Conservation (phyloP, 192 early-diverging fungal species). For the Coemansia sp. region DNA sequence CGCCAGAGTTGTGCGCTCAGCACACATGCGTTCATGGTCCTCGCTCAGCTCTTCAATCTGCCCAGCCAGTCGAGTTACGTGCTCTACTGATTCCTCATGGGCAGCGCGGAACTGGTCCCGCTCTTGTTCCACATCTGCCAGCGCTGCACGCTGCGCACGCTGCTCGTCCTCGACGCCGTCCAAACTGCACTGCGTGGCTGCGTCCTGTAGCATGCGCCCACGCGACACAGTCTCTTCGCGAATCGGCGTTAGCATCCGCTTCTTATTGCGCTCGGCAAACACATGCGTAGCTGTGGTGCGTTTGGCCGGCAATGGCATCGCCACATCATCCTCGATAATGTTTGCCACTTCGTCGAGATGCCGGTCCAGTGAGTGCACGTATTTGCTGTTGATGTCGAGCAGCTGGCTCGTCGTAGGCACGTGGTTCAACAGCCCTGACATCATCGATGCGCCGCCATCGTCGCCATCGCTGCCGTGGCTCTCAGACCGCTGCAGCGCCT, state of each 20-base stretch:
- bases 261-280: slow-evolving; percentile 11
- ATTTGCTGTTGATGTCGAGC: slow-evolving; percentile 35
- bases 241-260: slow-evolving; percentile 45
- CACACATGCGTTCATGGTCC: slow-evolving; percentile 42
- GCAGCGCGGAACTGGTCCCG: slow-evolving; percentile 47
- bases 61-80: slow-evolving; percentile 21
- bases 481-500: slow-evolving; percentile 14
- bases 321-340: slow-evolving; percentile 35
- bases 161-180: slow-evolving; percentile 25
- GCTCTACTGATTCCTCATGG: slow-evolving; percentile 42
- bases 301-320: background rate
- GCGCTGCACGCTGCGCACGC: slow-evolving; percentile 16
- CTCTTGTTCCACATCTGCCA: slow-evolving; percentile 43
- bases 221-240: slow-evolving; percentile 24
- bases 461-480: slow-evolving; percentile 24
- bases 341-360: slow-evolving; percentile 40
- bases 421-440: slow-evolving; percentile 36
- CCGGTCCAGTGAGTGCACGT: slow-evolving; percentile 30
- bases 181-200: slow-evolving; percentile 23
- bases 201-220: slow-evolving; percentile 4
- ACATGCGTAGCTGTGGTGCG: background rate
- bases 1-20: slow-evolving; percentile 32
- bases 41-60: slow-evolving; percentile 51
- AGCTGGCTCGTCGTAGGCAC: slow-evolving; percentile 46
- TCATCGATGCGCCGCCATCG: slow-evolving; percentile 26